These are phyloP conservation scores for Coemansia erecta DNA, from an alignment of 192 early-diverging fungal genomes.

Conservation along the genomic window DNA sequence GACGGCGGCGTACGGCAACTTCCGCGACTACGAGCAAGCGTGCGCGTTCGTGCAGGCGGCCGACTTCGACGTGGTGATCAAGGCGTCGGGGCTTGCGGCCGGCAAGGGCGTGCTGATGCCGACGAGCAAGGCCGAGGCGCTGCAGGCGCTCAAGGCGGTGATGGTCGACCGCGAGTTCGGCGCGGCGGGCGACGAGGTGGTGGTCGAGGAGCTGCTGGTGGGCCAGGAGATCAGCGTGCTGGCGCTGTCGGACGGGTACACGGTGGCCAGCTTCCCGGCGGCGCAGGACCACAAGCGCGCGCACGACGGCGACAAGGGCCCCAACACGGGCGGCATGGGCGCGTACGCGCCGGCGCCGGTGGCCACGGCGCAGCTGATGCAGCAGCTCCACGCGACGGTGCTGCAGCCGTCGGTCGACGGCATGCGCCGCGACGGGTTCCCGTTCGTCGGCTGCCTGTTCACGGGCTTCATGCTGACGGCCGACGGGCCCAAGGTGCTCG, in stretches of 20 bases:
- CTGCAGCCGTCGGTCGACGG: conserved; percentile 92
- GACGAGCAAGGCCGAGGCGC: conserved; percentile 76
- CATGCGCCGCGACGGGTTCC: conserved; percentile 92
- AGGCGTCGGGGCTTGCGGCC: conserved; percentile 96
- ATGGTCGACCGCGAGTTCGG: conserved; percentile 94
- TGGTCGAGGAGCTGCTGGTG: conserved; percentile 90
- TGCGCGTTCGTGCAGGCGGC: conserved; percentile 61
- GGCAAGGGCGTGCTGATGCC: conserved; percentile 98
- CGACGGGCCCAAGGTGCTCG: conserved; percentile 90
- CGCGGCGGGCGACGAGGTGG: conserved; percentile 83
- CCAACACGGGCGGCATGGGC: conserved; percentile 99
- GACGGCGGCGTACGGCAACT: conserved; percentile 87
- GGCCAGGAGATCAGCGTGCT: conserved; percentile 94
- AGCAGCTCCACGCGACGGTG: conserved; percentile 70
- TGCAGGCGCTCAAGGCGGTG: conserved; percentile 78
- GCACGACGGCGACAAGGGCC: conserved; percentile 89
- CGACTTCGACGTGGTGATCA: conserved; percentile 76
- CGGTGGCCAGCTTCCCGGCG: conserved; percentile 81
- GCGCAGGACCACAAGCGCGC: conserved; percentile 99
- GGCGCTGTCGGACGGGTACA: conserved; percentile 94
- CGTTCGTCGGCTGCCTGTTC: conserved; percentile 96
- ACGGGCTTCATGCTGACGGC: conserved; percentile 94
- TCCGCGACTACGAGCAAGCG: conserved; percentile 76
- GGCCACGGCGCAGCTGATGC: conserved; percentile 73
- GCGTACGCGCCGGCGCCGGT: conserved; percentile 96